A percentile compares a stretch with the other conserved stretches of the same genome.
Conservation (phyloP, 306 rosid species). For the Oemleria cerasiformis region DNA sequence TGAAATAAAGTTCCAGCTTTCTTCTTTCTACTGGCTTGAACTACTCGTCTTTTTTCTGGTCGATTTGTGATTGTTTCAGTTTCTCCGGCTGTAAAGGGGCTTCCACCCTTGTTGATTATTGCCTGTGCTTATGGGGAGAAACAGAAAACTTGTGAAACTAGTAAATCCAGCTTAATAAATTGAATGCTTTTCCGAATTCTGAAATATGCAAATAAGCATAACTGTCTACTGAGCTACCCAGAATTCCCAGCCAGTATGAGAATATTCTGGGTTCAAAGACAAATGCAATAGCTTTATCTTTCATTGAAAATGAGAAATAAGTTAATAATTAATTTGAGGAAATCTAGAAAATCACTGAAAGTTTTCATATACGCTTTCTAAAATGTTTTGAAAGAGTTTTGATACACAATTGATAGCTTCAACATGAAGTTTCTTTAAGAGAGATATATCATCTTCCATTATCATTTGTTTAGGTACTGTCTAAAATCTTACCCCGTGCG, state of each 20-base stretch:
- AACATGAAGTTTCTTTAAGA: background rate
- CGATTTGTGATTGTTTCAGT: background rate
- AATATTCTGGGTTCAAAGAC: background rate
- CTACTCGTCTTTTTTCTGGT: background rate
- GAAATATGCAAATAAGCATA: conserved; percentile 6
- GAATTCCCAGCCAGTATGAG: background rate
- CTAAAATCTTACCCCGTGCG: background rate
- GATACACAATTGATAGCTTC: background rate
- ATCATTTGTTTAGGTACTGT: background rate
- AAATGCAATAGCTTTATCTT: background rate
- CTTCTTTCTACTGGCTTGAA: background rate
- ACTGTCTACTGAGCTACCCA: conserved; percentile 1
- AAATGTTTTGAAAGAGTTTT: background rate
- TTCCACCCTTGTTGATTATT: conserved; percentile 1
- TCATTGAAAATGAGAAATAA: background rate
- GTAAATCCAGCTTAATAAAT: background rate
- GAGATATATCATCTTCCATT: background rate
- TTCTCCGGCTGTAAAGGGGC: conserved; percentile 4
- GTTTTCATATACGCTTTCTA: background rate
- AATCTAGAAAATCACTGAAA: background rate
- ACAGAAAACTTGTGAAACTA: conserved; percentile 2
- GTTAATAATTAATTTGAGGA: background rate
- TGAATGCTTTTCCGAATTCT: background rate
- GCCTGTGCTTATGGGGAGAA: background rate
- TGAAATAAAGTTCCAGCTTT: background rate